Evolutionary conservation across 2,329 filamentous ascomycete genomes (phyloP).

Genomic region (Calonectria ilicicola): DNA sequence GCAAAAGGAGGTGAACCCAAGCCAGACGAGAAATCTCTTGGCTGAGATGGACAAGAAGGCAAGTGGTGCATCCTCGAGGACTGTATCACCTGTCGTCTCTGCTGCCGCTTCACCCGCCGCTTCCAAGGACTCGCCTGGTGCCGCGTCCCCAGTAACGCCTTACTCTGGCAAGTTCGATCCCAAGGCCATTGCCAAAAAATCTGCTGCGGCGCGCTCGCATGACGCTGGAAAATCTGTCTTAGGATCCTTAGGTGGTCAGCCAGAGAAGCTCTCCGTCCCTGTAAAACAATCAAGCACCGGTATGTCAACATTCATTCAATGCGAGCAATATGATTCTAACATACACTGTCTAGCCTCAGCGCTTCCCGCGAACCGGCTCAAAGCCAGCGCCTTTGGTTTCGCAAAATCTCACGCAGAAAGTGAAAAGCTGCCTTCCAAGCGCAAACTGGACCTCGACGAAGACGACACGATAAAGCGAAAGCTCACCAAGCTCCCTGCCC

Average conservation of each 20-base stretch:
- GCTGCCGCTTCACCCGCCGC: constrained; percentile 65
- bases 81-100: constrained; percentile 63
- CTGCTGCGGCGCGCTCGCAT: constrained; percentile 69
- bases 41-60: constrained; percentile 81
- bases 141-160: constrained; percentile 64
- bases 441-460: constrained; percentile 86
- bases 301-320: constrained; percentile 41
- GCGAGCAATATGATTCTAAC: constrained; percentile 37
- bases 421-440: constrained; percentile 76
- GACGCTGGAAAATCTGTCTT: constrained; percentile 62
- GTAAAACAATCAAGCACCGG: constrained; percentile 51
- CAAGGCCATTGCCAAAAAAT: constrained; percentile 86
- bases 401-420: constrained; percentile 73
- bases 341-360: constrained; percentile 56
- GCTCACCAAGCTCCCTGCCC: constrained; percentile 88
- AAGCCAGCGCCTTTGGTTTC: constrained; percentile 88
- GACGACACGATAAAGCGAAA: constrained; percentile 90
- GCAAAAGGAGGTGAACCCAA: constrained; percentile 74
- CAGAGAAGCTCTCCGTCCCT: constrained; percentile 48
- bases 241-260: constrained; percentile 59
- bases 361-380: constrained; percentile 76
- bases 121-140: constrained; percentile 55
- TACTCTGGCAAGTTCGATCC: constrained; percentile 88
- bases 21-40: constrained; percentile 74
- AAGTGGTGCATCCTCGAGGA: constrained; percentile 57